phyloP scores from a whole-genome alignment of 176 grass and related monocot species.

The Tillandsia leiboldiana region DNA sequence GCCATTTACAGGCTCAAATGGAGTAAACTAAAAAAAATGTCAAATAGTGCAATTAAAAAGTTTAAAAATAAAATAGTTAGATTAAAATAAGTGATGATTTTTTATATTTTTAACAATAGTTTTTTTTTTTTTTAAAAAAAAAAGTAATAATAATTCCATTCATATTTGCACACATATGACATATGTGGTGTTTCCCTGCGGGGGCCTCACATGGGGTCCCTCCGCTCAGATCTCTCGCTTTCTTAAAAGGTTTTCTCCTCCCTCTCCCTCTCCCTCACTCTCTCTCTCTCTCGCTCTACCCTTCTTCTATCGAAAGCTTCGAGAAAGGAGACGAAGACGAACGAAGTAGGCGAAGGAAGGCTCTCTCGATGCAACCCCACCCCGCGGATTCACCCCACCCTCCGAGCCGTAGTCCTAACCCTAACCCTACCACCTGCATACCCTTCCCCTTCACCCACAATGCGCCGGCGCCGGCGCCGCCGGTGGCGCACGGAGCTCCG shows the following conservation, averaged over 20 bases:
- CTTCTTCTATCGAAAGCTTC: neutral
- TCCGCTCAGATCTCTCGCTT: neutral
- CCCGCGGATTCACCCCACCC: conserved; percentile 41
- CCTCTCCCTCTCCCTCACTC: too few relatives aligned
- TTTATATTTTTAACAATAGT: too few relatives aligned
- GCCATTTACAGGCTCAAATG: too few relatives aligned
- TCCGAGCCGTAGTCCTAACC: conserved; percentile 17
- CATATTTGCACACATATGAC: too few relatives aligned
- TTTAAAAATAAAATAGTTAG: too few relatives aligned
- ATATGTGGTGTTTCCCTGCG: neutral
- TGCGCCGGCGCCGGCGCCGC: conserved; percentile 4
- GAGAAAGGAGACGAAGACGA: conserved; percentile 8
- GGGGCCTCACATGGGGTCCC: neutral
- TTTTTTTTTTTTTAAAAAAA: neutral
- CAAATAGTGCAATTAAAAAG: too few relatives aligned
- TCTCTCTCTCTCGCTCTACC: neutral
- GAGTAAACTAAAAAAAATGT: too few relatives aligned
- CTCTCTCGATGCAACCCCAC: conserved; percentile 63
- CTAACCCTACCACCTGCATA: neutral
- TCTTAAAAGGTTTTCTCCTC: neutral
- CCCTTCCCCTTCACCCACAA: conserved; percentile 12
- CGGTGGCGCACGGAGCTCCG: neutral
- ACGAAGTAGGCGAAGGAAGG: neutral
- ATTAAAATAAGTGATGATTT: too few relatives aligned
- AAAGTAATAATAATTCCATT: neutral